Evolutionary conservation across 306 rosid species (phyloP).

Genomic region (Mucuna pruriens): DNA sequence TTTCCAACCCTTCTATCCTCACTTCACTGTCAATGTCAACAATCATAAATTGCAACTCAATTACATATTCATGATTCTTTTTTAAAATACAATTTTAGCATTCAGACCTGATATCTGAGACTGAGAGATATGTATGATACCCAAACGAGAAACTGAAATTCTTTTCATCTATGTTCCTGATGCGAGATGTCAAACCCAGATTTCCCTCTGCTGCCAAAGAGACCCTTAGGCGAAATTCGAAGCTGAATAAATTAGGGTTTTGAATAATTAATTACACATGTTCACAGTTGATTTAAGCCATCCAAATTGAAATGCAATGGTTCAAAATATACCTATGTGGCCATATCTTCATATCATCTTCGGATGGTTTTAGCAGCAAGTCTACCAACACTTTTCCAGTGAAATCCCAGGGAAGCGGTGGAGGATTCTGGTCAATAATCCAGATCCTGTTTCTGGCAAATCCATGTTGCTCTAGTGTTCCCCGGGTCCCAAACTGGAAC

Average conservation of each 20-base stretch:
- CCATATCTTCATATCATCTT: slow-evolving; percentile 81
- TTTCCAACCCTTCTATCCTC: slow-evolving; percentile 93
- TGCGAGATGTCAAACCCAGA: slow-evolving; percentile 70
- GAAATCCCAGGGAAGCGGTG: slow-evolving; percentile 59
- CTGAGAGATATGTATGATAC: slow-evolving; percentile 74
- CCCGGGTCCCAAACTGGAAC: slow-evolving; percentile 71
- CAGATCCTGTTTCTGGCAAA: slow-evolving; percentile 86
- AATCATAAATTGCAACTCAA: neutral
- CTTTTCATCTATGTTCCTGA: slow-evolving; percentile 78
- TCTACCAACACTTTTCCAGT: slow-evolving; percentile 62
- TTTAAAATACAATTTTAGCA: neutral
- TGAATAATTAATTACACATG: neutral
- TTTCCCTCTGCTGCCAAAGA: slow-evolving; percentile 67
- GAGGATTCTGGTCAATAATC: slow-evolving; percentile 72
- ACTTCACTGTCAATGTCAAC: slow-evolving; percentile 69
- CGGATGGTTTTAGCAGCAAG: slow-evolving; percentile 76
- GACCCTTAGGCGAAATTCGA: slow-evolving; percentile 85
- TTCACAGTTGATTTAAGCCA: neutral
- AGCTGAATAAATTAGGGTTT: slow-evolving; percentile 56
- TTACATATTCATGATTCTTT: neutral
- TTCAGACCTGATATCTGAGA: slow-evolving; percentile 82
- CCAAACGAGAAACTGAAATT: slow-evolving; percentile 90
- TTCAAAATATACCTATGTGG: slow-evolving; percentile 63
- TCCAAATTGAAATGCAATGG: neutral
- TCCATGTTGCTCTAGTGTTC: slow-evolving; percentile 82